Conservation (phyloP, 441 rosid species). For the Metrosideros polymorpha region DNA sequence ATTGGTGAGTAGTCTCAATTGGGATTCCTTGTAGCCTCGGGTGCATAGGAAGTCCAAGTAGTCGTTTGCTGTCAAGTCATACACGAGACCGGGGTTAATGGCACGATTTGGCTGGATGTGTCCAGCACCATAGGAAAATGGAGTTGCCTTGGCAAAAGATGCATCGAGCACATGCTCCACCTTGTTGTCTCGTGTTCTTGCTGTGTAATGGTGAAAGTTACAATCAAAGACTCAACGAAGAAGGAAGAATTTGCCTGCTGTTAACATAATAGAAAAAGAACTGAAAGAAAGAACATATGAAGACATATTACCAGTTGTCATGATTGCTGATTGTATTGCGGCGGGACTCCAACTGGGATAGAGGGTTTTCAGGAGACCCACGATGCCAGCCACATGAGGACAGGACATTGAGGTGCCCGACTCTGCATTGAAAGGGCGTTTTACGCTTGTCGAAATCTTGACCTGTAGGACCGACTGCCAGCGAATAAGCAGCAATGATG, state of each 20-base stretch:
- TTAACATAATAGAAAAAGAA: neutral
- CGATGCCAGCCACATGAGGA: conserved; percentile 48
- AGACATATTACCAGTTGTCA: conserved; percentile 37
- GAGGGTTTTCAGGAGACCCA: conserved; percentile 40
- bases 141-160: conserved; percentile 20
- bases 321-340: conserved; percentile 46
- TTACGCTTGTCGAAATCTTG: conserved; percentile 17
- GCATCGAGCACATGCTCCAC: conserved; percentile 18
- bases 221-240: neutral
- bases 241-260: neutral
- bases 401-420: conserved; percentile 67
- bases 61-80: conserved; percentile 29
- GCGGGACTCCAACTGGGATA: conserved; percentile 51
- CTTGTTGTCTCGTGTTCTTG: conserved; percentile 21
- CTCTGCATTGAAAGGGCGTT: conserved; percentile 17
- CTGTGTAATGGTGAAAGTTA: conserved; percentile 4
- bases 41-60: conserved; percentile 48
- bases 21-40: conserved; percentile 26
- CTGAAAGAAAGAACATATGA: neutral
- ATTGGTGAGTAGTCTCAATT: conserved; percentile 15
- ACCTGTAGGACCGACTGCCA: conserved; percentile 22
- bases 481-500: conserved; percentile 39
- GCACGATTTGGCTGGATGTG: conserved; percentile 47
- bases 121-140: conserved; percentile 61
- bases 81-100: conserved; percentile 52